Evolutionary conservation across 2,329 filamentous ascomycete genomes (phyloP).

Genomic region (Ceratocystis albifundus): DNA sequence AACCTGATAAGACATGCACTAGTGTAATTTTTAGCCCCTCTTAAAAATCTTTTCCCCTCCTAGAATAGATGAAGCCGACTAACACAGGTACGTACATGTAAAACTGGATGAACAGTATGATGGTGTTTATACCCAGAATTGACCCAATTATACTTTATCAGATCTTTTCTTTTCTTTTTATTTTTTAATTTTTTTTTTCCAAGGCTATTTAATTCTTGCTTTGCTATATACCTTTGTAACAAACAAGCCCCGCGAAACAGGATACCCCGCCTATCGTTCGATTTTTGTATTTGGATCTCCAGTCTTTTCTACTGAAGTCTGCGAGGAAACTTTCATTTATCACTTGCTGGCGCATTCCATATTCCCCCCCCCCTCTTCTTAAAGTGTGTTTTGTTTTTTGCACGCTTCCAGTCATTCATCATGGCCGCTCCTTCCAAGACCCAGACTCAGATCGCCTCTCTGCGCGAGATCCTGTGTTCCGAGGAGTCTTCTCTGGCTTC

Average conservation of each 20-base stretch:
- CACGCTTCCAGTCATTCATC: neutral
- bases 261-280: constrained; percentile 16
- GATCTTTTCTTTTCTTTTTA: constrained; percentile 10
- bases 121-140: neutral
- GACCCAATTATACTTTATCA: constrained; percentile 14
- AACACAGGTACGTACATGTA: neutral
- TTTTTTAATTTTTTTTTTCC: too few species aligned
- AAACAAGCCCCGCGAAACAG: constrained; percentile 9
- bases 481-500: constrained; percentile 73
- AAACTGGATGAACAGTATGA: neutral
- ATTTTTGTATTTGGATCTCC: neutral
- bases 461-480: constrained; percentile 66
- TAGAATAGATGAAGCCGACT: constrained; percentile 6
- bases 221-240: neutral
- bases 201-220: neutral
- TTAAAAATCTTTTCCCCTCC: constrained; percentile 23
- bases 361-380: neutral
- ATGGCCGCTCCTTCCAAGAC: constrained; percentile 22
- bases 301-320: neutral
- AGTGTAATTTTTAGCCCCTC: constrained; percentile 25
- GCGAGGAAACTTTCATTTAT: neutral
- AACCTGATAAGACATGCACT: constrained; percentile 10
- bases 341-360: neutral
- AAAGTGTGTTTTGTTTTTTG: neutral
- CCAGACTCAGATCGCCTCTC: constrained; percentile 43